Evolutionary conservation across 1,139 yeast genomes (phyloP).

Genomic region (Protomyces inouyei): DNA sequence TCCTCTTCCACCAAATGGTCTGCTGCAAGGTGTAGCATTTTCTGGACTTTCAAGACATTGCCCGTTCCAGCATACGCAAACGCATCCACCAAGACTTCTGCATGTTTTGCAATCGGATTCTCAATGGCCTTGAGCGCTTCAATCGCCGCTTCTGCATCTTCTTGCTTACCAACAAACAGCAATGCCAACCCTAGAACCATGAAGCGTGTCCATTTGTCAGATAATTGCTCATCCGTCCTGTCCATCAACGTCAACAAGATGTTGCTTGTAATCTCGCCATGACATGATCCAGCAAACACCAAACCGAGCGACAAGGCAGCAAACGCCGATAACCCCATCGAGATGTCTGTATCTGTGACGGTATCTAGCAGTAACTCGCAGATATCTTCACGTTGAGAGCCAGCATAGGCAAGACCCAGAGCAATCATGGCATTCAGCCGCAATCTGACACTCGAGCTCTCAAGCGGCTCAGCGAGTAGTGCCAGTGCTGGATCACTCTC

Average conservation of each 20-base stretch:
- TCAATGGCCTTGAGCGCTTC: conserved; percentile 94
- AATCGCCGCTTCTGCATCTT: conserved; percentile 88
- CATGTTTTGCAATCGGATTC: conserved; percentile 85
- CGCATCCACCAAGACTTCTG: conserved; percentile 83
- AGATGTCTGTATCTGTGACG: conserved; percentile 68
- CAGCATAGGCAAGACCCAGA: conserved; percentile 91
- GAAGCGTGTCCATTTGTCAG: conserved; percentile 82
- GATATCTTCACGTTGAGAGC: conserved; percentile 82
- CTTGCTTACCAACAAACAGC: conserved; percentile 81
- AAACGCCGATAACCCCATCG: conserved; percentile 74
- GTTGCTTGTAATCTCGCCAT: conserved; percentile 88
- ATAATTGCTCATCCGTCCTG: conserved; percentile 69
- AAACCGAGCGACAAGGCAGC: conserved; percentile 93
- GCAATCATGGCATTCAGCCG: conserved; percentile 84
- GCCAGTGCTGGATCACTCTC: conserved; percentile 92
- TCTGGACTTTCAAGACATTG: conserved; percentile 90
- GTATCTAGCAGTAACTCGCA: conserved; percentile 74
- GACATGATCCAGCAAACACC: conserved; percentile 90
- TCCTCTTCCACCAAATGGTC: conserved; percentile 45
- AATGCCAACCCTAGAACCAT: conserved; percentile 90
- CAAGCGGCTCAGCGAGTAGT: conserved; percentile 67
- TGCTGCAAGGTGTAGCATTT: conserved; percentile 72
- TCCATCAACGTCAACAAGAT: conserved; percentile 87
- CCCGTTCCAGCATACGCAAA: conserved; percentile 99
- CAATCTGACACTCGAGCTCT: conserved; percentile 50